These are phyloP conservation scores for Rhodocollybia butyracea DNA, from an alignment of 768 basidiomycete species.

Conservation along the genomic window DNA sequence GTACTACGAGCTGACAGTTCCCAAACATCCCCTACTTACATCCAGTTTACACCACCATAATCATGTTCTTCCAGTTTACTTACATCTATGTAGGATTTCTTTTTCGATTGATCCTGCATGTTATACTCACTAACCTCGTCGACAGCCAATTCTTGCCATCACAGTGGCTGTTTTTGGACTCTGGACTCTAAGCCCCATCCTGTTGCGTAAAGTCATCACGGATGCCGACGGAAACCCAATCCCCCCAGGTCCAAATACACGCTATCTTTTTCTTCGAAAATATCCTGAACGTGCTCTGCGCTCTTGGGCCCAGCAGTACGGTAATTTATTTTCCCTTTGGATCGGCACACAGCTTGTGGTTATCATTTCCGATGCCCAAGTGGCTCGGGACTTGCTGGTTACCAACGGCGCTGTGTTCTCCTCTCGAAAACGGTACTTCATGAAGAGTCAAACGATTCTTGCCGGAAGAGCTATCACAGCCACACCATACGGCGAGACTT, in stretches of 20 bases:
- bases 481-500: slow-evolving; percentile 36
- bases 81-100: too few species aligned
- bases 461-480: slow-evolving; percentile 41
- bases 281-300: slow-evolving; percentile 42
- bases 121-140: too few species aligned
- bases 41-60: too few species aligned
- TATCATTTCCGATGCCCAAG: slow-evolving; percentile 39
- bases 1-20: too few species aligned
- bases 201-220: neutral
- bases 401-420: slow-evolving; percentile 44
- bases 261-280: slow-evolving; percentile 30
- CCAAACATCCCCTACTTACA: too few species aligned
- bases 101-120: too few species aligned
- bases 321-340: slow-evolving; percentile 41
- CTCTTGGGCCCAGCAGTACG: slow-evolving; percentile 40
- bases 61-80: too few species aligned
- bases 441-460: slow-evolving; percentile 44
- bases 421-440: slow-evolving; percentile 41
- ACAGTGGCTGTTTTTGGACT: neutral
- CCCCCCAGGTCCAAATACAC: neutral
- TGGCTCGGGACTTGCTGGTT: slow-evolving; percentile 42
- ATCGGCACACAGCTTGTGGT: slow-evolving; percentile 47
- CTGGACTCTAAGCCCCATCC: neutral
- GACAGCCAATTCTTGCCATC: too few species aligned
- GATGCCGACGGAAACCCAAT: neutral